These are phyloP conservation scores for Secale cereale DNA, from an alignment of 176 grass and related monocot species.

Conservation along the genomic window DNA sequence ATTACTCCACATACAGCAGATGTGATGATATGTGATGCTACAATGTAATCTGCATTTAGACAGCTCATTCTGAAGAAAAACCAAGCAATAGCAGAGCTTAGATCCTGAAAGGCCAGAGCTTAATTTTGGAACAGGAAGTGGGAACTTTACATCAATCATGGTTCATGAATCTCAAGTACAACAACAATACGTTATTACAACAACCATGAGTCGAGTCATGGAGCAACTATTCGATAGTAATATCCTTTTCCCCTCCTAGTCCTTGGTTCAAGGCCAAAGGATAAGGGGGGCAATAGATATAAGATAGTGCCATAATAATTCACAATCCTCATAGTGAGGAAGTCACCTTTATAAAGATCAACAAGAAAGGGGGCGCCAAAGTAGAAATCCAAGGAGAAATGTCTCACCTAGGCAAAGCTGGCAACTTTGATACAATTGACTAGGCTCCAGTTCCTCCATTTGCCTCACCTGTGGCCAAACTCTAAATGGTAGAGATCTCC, in stretches of 20 bases:
- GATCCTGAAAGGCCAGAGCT: not conserved
- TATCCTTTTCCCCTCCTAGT: conserved; percentile 5
- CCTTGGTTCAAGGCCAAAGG: conserved; percentile 10
- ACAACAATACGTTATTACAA: conserved; percentile 20
- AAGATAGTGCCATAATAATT: conserved; percentile 32
- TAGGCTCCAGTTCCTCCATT: conserved; percentile 23
- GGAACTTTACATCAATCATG: conserved; percentile 19
- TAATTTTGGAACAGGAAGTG: not conserved
- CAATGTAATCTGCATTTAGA: not conserved
- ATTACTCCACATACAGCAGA: not conserved
- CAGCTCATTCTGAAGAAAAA: not conserved
- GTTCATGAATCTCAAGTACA: conserved; percentile 15
- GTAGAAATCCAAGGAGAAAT: conserved; percentile 15
- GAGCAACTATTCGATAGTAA: conserved; percentile 29
- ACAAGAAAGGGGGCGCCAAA: not conserved
- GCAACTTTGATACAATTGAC: conserved; percentile 22
- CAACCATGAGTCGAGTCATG: conserved; percentile 19
- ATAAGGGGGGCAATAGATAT: conserved; percentile 14
- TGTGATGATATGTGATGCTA: not conserved
- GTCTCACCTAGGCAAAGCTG: conserved; percentile 23
- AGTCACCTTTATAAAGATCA: conserved; percentile 22
- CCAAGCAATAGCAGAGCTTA: not conserved
- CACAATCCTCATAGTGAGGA: conserved; percentile 26
- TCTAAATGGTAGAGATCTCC: conserved; percentile 27
- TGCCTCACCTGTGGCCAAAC: conserved; percentile 7